These are phyloP conservation scores for Achlya hypogyna DNA, from an alignment of 352 stramenopile species.

Conservation along the genomic window DNA sequence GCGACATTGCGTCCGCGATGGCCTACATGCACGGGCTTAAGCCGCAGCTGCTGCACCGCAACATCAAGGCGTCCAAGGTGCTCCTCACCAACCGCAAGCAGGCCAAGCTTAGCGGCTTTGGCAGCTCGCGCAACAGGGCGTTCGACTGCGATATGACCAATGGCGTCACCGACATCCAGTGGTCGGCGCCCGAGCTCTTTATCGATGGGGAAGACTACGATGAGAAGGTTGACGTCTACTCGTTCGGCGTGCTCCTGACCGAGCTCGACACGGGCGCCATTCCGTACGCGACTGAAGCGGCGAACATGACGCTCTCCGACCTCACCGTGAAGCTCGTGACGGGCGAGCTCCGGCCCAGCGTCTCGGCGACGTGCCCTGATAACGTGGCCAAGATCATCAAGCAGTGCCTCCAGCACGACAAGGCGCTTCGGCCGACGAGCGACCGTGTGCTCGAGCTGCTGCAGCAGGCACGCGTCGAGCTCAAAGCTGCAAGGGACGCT, in stretches of 20 bases:
- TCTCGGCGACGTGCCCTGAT: background rate
- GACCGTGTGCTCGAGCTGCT: conserved; percentile 11
- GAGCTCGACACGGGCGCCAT: conserved; percentile 1
- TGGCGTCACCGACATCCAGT: conserved; percentile 19
- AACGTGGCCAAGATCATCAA: conserved; percentile 3
- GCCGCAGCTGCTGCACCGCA: conserved; percentile 11
- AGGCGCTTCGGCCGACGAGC: conserved; percentile 5
- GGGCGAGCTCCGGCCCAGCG: background rate
- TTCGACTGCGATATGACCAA: conserved; percentile 15
- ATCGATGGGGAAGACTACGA: conserved; percentile 6
- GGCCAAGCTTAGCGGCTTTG: conserved; percentile 14
- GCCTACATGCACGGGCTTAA: conserved; percentile 13
- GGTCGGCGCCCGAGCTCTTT: conserved; percentile 24
- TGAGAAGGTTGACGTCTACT: conserved; percentile 15
- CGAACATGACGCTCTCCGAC: conserved; percentile 25
- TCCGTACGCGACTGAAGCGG: conserved; percentile 20
- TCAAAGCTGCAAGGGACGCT: background rate
- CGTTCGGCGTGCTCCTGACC: conserved; percentile 11
- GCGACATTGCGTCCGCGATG: conserved; percentile 1
- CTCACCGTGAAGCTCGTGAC: conserved; percentile 16
- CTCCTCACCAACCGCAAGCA: background rate
- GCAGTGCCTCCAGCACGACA: conserved; percentile 12
- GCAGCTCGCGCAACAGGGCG: background rate
- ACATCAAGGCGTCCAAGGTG: conserved; percentile 10
- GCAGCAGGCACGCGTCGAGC: background rate